Evolutionary conservation across 257 asterid species (phyloP).

Genomic region (Mitragyna speciosa): DNA sequence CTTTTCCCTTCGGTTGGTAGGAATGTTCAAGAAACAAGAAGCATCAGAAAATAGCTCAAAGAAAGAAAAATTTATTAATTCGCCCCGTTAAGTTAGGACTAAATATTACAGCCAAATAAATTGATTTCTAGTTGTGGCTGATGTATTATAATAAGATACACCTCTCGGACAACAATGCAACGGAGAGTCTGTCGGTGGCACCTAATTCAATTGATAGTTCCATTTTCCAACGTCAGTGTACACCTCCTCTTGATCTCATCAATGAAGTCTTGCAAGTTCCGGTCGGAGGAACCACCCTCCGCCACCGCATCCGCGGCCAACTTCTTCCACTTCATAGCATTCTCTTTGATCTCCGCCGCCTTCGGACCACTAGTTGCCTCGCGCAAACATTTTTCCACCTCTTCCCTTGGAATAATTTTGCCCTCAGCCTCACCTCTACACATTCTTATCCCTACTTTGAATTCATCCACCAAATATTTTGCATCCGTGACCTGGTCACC

Average conservation of each 20-base stretch:
- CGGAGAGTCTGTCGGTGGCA: too few relatives aligned
- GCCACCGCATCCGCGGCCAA: conserved; percentile 69
- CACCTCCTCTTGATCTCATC: conserved; percentile 29
- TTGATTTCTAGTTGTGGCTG: too few relatives aligned
- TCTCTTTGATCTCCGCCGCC: conserved; percentile 56
- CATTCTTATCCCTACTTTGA: conserved; percentile 58
- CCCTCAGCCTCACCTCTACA: conserved; percentile 66
- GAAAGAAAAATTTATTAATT: too few relatives aligned
- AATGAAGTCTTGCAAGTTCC: conserved; percentile 48
- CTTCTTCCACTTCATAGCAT: conserved; percentile 63
- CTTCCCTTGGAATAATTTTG: conserved; percentile 45
- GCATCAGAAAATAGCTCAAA: too few relatives aligned
- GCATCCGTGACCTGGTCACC: conserved; percentile 93
- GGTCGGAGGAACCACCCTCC: conserved; percentile 61
- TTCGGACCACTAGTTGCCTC: conserved; percentile 42
- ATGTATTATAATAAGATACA: too few relatives aligned
- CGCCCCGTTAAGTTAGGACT: too few relatives aligned
- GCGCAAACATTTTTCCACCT: conserved; percentile 53
- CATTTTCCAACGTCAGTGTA: too few relatives aligned
- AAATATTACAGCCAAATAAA: too few relatives aligned
- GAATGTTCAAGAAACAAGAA: too few relatives aligned
- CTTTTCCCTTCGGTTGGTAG: too few relatives aligned
- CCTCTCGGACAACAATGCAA: too few relatives aligned
- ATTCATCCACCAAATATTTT: conserved; percentile 69
- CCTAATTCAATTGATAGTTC: too few relatives aligned